Evolutionary conservation across 1,284 basidiomycete species (phyloP).

Genomic region (Tilletia caries): DNA sequence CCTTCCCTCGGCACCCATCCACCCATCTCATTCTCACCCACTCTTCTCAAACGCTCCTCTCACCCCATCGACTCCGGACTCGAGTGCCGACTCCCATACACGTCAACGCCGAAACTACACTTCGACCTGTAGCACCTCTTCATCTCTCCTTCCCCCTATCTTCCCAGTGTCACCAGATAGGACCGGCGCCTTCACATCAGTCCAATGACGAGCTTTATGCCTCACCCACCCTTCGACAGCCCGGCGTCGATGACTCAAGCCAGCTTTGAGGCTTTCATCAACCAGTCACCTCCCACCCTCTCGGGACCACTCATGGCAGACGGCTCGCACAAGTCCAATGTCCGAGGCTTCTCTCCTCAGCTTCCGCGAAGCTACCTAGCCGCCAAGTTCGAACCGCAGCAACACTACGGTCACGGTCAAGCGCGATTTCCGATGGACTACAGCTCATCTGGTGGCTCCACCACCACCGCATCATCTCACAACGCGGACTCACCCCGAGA

Average conservation of each 20-base stretch:
- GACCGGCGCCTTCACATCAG: not conserved
- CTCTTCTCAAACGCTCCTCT: too few relatives aligned
- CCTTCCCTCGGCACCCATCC: too few relatives aligned
- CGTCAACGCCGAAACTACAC: too few relatives aligned
- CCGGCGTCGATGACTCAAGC: not conserved
- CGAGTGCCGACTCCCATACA: too few relatives aligned
- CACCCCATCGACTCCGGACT: too few relatives aligned
- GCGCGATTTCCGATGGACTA: not conserved
- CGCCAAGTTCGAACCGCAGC: not conserved
- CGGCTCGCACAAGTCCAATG: not conserved
- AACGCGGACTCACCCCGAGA: not conserved
- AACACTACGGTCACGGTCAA: not conserved
- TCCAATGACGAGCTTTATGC: constrained; percentile 9
- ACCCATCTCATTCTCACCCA: too few relatives aligned
- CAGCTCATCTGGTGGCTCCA: not conserved
- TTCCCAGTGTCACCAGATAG: not conserved
- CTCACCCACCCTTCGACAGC: not conserved
- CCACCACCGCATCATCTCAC: constrained; percentile 3
- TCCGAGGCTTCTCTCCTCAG: not conserved
- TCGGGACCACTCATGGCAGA: not conserved
- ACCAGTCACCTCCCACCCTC: not conserved
- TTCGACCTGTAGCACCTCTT: too few relatives aligned
- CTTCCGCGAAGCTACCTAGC: not conserved
- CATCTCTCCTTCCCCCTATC: too few relatives aligned
- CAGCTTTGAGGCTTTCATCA: constrained; percentile 6